Base-by-base conservation (phyloP, 768 basidiomycete species). In the Collybiopsis confluens region DNA sequence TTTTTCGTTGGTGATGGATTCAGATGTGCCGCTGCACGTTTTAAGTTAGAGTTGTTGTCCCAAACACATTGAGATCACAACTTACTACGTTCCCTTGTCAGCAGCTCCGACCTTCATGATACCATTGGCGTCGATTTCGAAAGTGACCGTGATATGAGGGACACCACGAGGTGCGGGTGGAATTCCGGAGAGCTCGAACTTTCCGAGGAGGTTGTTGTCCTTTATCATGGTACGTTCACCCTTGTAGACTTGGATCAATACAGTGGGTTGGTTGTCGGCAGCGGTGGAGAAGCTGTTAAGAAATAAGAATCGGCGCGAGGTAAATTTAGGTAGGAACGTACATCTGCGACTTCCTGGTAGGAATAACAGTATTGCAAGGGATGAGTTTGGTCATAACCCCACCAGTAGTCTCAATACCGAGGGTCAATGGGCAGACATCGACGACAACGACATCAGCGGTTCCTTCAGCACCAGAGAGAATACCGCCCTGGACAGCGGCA, bases 301-400 rank as follows among this genome's bases (percentile, higher is more conserved):
- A n/a, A n/a, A n/a, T n/a, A n/a, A n/a, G n/a, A n/a, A n/a, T n/a
- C n/a, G n/a, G n/a, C n/a, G n/a, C n/a, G n/a, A n/a, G n/a, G n/a
- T n/a, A n/a, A n/a, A n/a, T n/a, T n/a, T n/a, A n/a, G n/a, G n/a
- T n/a, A n/a, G n/a, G n/a, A n/a, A n/a, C n/a, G n/a, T n/a, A n/a
- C 13, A 88, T 89, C 70, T 98, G 95, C 0, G 92, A 94, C 82
- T 99, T 99, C 81, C 98, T 99, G 61, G 96, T 98, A 3, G 97
- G 97, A 72, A 98, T 98, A 54, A 96, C 98, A 9, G 97, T 99
- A 78, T 99, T 99, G 56, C 97, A 89, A 65, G 80, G 88, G 73
- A 99, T 98, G 40, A 99, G 83, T 73, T 97, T 95, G 60, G 96
- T 98, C 92, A 99, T 98, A 73, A 99, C 98, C 65, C 97, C 97